Evolutionary conservation across 495 filamentous ascomycete genomes (phyloP).

Genomic region (Penicillium malachiteum): DNA sequence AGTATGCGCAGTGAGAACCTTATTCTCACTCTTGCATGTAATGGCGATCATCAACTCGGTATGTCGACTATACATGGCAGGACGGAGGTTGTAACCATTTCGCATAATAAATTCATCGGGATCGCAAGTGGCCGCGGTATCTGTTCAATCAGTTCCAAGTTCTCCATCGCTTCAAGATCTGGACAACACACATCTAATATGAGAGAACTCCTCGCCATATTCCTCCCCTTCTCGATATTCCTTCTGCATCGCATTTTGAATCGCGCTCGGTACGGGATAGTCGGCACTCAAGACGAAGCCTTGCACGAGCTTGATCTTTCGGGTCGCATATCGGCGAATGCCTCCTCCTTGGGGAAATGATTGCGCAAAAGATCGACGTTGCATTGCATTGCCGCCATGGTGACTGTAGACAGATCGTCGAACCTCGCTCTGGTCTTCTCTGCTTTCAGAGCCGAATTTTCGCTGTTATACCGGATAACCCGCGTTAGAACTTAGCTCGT

Average conservation of each 20-base stretch:
- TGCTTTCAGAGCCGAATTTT: background rate
- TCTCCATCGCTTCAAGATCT: background rate
- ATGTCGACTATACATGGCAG: constrained; percentile 97
- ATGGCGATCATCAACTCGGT: constrained; percentile 96
- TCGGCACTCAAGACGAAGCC: constrained; percentile 93
- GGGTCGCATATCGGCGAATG: constrained; percentile 78
- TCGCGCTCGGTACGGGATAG: constrained; percentile 94
- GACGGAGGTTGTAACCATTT: constrained; percentile 98
- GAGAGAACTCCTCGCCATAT: constrained; percentile 84
- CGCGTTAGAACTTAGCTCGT: background rate
- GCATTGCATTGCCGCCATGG: background rate
- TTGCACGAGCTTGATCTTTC: constrained; percentile 94
- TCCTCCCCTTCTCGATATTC: constrained; percentile 88
- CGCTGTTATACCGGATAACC: background rate
- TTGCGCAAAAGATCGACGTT: constrained; percentile 2
- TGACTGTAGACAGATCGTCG: background rate
- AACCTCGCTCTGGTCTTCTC: background rate
- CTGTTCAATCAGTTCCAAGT: constrained; percentile 31
- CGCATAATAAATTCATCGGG: constrained; percentile 97
- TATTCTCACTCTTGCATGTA: constrained; percentile 99
- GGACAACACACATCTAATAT: constrained; percentile 79
- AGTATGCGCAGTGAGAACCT: constrained; percentile 84
- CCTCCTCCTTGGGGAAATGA: background rate
- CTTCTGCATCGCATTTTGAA: constrained; percentile 89
- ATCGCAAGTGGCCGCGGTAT: constrained; percentile 97